These are phyloP conservation scores for Penicillium crystallinum DNA, from an alignment of 495 filamentous ascomycete genomes.

Conservation along the genomic window DNA sequence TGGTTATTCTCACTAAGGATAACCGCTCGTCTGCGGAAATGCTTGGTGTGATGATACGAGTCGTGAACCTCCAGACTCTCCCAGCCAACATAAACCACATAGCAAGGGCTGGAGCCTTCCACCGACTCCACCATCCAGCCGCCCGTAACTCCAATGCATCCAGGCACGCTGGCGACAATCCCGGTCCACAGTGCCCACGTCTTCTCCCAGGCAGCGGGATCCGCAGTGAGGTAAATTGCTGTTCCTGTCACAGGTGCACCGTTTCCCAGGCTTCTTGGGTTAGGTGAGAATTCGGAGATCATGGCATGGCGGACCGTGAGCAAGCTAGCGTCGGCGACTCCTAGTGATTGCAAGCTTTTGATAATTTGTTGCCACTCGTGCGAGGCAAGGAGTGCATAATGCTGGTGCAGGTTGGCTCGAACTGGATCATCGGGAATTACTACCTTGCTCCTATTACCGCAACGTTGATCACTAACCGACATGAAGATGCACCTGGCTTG, in stretches of 20 bases:
- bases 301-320: conserved; percentile 21
- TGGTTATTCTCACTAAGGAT: conserved; percentile 18
- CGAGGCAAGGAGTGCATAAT: conserved; percentile 20
- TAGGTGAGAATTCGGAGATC: conserved; percentile 17
- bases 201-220: conserved; percentile 16
- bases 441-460: neutral
- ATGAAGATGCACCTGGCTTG: conserved; percentile 17
- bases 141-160: conserved; percentile 20
- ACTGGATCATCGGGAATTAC: conserved; percentile 7
- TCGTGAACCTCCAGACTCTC: conserved; percentile 22
- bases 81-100: conserved; percentile 23
- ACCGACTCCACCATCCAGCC: conserved; percentile 26
- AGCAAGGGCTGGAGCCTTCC: conserved; percentile 12
- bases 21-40: conserved; percentile 16
- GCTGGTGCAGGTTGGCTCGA: conserved; percentile 15
- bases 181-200: conserved; percentile 24
- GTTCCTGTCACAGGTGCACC: conserved; percentile 16
- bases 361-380: conserved; percentile 16
- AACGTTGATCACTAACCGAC: conserved; percentile 13
- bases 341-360: conserved; percentile 1
- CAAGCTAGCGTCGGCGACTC: conserved; percentile 5
- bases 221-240: conserved; percentile 18
- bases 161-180: conserved; percentile 17
- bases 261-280: conserved; percentile 10
- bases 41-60: conserved; percentile 20